phyloP scores from a whole-genome alignment of 495 filamentous ascomycete species.

The Penicillium coffeae region DNA sequence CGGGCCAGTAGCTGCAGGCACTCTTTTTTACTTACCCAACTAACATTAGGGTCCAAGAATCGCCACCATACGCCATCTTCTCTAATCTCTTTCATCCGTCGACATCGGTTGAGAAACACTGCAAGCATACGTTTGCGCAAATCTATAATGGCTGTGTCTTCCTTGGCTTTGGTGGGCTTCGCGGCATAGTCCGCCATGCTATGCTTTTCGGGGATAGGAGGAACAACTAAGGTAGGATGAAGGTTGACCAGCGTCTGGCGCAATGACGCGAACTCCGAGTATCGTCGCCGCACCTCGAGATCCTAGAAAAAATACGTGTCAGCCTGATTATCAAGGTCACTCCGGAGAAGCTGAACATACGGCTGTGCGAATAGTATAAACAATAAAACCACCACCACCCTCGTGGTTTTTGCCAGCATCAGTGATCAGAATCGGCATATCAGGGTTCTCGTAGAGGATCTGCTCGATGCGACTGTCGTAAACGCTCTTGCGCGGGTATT shows the following conservation, averaged over 20 bases:
- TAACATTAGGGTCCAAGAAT: slow-evolving; percentile 95
- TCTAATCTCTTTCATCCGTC: slow-evolving; percentile 85
- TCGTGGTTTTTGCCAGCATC: slow-evolving; percentile 95
- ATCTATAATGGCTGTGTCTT: slow-evolving; percentile 94
- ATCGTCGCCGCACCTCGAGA: slow-evolving; percentile 87
- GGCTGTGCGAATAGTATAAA: slow-evolving; percentile 93
- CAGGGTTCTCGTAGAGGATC: slow-evolving; percentile 90
- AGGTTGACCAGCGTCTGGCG: slow-evolving; percentile 82
- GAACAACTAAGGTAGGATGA: slow-evolving; percentile 91
- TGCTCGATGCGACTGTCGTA: slow-evolving; percentile 96
- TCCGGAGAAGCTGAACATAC: slow-evolving; percentile 46
- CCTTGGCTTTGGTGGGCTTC: slow-evolving; percentile 95
- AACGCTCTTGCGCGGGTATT: slow-evolving; percentile 63
- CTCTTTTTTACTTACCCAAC: slow-evolving; percentile 69
- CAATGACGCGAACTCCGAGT: slow-evolving; percentile 95
- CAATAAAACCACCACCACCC: slow-evolving; percentile 84
- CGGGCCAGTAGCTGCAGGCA: background rate
- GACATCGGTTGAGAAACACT: slow-evolving; percentile 90
- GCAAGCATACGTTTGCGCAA: slow-evolving; percentile 92
- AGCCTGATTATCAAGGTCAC: slow-evolving; percentile 1
- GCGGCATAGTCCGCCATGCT: slow-evolving; percentile 98
- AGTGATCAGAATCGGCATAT: slow-evolving; percentile 81
- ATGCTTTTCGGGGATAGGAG: slow-evolving; percentile 97
- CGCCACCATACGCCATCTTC: slow-evolving; percentile 97
- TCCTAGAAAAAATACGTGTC: slow-evolving; percentile 54